These are phyloP conservation scores for Rhododendron simsii DNA, from an alignment of 148 eudicot species.

Conservation along the genomic window DNA sequence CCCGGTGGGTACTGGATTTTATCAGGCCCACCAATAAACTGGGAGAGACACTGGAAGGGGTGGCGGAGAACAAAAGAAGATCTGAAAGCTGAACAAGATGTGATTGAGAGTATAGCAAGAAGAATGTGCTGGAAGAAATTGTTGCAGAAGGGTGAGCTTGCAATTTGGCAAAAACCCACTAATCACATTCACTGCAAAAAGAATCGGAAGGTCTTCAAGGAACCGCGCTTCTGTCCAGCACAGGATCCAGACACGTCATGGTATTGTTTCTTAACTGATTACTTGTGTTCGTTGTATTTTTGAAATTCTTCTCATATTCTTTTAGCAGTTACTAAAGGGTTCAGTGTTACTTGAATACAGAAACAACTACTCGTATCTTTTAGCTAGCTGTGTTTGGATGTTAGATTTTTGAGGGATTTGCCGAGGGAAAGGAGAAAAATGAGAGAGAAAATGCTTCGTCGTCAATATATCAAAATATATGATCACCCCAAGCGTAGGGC, in stretches of 20 bases:
- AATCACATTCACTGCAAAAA: constrained; percentile 49
- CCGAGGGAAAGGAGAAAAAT: not conserved
- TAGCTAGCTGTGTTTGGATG: not conserved
- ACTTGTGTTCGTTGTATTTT: not conserved
- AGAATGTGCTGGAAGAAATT: constrained; percentile 63
- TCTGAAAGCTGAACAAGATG: constrained; percentile 36
- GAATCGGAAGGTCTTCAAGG: constrained; percentile 40
- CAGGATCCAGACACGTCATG: constrained; percentile 67
- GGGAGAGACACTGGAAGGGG: constrained; percentile 51
- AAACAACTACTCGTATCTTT: not conserved
- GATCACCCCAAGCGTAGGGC: no score
- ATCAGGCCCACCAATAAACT: constrained; percentile 67
- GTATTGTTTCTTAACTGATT: constrained; percentile 29
- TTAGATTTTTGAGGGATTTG: not conserved
- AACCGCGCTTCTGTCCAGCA: constrained; percentile 50
- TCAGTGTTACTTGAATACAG: not conserved
- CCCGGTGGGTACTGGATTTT: constrained; percentile 73
- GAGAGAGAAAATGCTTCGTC: not conserved
- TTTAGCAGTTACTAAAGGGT: not conserved
- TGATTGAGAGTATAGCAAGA: constrained; percentile 39
- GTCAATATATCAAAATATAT: no score
- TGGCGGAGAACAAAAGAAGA: constrained; percentile 44
- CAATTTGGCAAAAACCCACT: constrained; percentile 61
- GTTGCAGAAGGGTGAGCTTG: constrained; percentile 34
- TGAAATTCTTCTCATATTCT: not conserved